Evolutionary conservation across 2,329 filamentous ascomycete species (phyloP), one percentile per base, ranked within the genome.

Genomic region (Salinomyces thailandicus): DNA sequence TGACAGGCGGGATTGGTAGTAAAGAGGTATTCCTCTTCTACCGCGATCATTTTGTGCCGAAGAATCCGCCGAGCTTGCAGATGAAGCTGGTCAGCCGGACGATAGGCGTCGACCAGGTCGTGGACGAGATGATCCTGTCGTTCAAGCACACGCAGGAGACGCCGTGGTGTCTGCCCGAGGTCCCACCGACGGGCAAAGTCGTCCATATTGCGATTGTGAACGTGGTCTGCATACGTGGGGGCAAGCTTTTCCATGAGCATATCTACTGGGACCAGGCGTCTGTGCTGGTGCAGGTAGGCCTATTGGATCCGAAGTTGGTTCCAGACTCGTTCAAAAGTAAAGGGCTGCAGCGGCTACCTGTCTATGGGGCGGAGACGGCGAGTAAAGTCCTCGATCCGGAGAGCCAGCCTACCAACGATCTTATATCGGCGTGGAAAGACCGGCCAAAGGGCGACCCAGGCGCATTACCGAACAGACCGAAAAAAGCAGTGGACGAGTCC

Each of bases 221-320:
- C 36, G 64, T 77, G 8, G 69, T 77, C 4, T 63, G 63, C 26
- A 56, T 75, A 12, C 61, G 69, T 20, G 70, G 65, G 1, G 70
- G 67, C 0, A 71, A 67, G 45, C 53, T 76, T 12, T 68, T 64
- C 35, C 68, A 69, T 1, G 72, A 77, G 50, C 69, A 73, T 42
- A 59, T 74, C 39, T 75, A 75, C 46, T 77, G 72, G 72, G 72
- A 76, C 38, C 71, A 76, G 44, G 72, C 73, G 1, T 69, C 62
- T 20, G 72, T 75, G 4, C 54, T 77, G 7, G 36, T 74, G 13
- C 73, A 76, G 48, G 53, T 72, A 3, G 72, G 72, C 0, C 49
- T 75, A 32, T 48, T 76, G 9, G 69, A 77, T 52, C 68, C 70
- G 2, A 71, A 68, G 40, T 48, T 69, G 8, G 61, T 75, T 1